These are phyloP conservation scores for Rhizopogon roseolus DNA, from an alignment of 768 basidiomycete species.

Conservation along the genomic window DNA sequence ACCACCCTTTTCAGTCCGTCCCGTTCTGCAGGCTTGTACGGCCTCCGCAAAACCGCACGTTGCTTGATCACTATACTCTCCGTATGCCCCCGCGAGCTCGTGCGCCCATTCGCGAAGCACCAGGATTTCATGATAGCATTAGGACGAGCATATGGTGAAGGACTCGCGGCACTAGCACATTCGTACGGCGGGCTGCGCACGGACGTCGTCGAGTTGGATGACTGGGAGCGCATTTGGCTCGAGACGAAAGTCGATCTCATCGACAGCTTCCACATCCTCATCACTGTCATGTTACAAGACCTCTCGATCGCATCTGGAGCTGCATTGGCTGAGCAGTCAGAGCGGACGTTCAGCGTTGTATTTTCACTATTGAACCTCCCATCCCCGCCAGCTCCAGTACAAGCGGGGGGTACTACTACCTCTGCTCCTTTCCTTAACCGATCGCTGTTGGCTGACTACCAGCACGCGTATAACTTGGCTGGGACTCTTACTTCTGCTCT, in stretches of 20 bases:
- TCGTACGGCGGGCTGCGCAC: slow-evolving; percentile 54
- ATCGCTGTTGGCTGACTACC: slow-evolving; percentile 67
- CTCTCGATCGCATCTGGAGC: slow-evolving; percentile 39
- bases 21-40: slow-evolving; percentile 49
- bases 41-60: slow-evolving; percentile 57
- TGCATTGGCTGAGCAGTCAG: slow-evolving; percentile 41
- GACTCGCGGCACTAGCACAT: slow-evolving; percentile 47
- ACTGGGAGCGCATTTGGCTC: slow-evolving; percentile 71
- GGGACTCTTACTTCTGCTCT: slow-evolving; percentile 43
- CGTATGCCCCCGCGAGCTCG: slow-evolving; percentile 41
- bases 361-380: slow-evolving; percentile 52
- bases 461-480: slow-evolving; percentile 58
- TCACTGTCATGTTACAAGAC: slow-evolving; percentile 45
- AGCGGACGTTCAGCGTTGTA: slow-evolving; percentile 52
- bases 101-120: slow-evolving; percentile 48
- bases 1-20: slow-evolving; percentile 41
- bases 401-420: slow-evolving; percentile 7
- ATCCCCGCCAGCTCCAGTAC: slow-evolving; percentile 19
- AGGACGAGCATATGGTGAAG: slow-evolving; percentile 55
- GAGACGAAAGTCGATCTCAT: slow-evolving; percentile 70
- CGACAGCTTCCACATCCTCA: slow-evolving; percentile 61
- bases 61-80: slow-evolving; percentile 52
- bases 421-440: slow-evolving; percentile 57
- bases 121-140: slow-evolving; percentile 52
- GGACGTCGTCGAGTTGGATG: slow-evolving; percentile 34